Evolutionary conservation across 2,329 filamentous ascomycete genomes (phyloP), one percentile per base, ranked within the genome.

Genomic region (Atkinsonella hypoxylon): DNA sequence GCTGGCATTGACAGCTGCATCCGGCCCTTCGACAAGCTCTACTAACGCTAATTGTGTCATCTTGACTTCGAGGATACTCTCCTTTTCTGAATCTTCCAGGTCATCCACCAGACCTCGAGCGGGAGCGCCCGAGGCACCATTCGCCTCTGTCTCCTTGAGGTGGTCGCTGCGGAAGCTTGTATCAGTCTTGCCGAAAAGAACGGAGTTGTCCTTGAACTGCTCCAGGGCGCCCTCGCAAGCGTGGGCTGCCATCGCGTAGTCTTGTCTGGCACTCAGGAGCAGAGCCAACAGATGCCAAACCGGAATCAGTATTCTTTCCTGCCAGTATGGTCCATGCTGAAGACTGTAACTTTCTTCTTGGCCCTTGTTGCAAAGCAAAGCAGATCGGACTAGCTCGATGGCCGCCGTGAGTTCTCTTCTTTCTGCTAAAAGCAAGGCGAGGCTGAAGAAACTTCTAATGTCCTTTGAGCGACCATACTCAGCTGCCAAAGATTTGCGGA

Each of bases 181-280:
- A 15, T 79, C 72, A 34, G 76, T 68, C 48, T 75, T 75, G 17
- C 84, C 86, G 61, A 89, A 89, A 0, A 91, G 74, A 7, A 85
- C 74, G 1, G 77, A 67, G 0, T 82, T 78, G 54, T 88, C 82
- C 49, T 83, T 82, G 60, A 95, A 94, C 61, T 95, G 88, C 57
- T 95, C 89, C 62, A 97, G 86, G 3, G 89, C 90, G 26, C 88
- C 89, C 62, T 95, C 89, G 58, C 90, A 97, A 32, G 89, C 85
- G 60, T 84, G 83, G 30, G 81, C 78, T 2, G 93, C 90, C 64
- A 87, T 85, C 47, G 80, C 72, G 59, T 87, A 95, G 55, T 96
- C 89, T 57, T 95, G 86, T 56, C 87, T 82, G 1, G 89, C 88
- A 57, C 88, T 95, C 31, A 97, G 70, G 20, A 97, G 74, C 22